Base-by-base conservation (phyloP, 768 basidiomycete genomes). In the Leccinum variicolor region DNA sequence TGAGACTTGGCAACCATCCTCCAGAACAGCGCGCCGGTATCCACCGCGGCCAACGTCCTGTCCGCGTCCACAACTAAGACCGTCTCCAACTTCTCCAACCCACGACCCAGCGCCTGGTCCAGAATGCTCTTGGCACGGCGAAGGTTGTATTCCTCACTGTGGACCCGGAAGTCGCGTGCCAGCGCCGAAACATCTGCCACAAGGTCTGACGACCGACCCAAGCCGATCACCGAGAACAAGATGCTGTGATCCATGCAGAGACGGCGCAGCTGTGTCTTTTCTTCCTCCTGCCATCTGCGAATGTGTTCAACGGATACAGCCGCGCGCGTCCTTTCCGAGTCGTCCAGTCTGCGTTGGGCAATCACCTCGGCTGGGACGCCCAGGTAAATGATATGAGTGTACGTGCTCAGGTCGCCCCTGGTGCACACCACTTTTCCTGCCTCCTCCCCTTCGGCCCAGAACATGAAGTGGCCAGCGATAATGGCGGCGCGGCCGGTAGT, bases 351-450 rank as follows among this genome's bases (percentile, higher is more conserved):
- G 58, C 50, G 55, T 59, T 59, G 58, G 50, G 46, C 58, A 52
- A 59, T 57, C 58, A 59, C 50, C 50, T 57, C 55, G 28, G 50
- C 55, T 43, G 58, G 55, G 50, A 59, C 10, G 45, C n/a, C 46
- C 45, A 59, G 56, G 45, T 59, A 59, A 41, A 59, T 59, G 55
- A 59, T 57, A 48, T 59, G 58, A 33, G 58, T 59, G 58, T 59
- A 59, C n/a, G 58, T 59, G 58, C 50, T 59, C 58, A 59, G 58
- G 50, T 59, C 55, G 23, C 50, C 58, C 34, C n/a, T 61, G 43
- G 60, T 61, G 43, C 59, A 61, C 53, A 61, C 60, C 49, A 6
- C 53, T 56, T 60, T 61, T 61, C 53, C 60, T 49, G 59, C 59
- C 49, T 59, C 55, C 58, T 59, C 58, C 29, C 58, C 58, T 57